These are phyloP conservation scores for Pythium aphanidermatum DNA, from an alignment of 352 stramenopile genomes.

Conservation along the genomic window DNA sequence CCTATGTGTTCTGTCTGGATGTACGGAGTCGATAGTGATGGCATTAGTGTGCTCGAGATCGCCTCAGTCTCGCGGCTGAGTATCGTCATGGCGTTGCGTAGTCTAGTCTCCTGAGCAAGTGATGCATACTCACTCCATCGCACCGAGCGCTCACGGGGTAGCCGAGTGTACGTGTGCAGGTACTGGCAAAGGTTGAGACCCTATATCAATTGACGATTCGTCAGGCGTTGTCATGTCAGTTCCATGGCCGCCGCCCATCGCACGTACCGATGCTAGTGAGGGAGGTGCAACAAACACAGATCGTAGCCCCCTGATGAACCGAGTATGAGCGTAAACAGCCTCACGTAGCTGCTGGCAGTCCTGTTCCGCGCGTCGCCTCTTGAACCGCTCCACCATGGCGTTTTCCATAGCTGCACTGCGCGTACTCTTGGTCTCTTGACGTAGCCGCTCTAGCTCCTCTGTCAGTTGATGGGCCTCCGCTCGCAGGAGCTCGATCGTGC, in stretches of 20 bases:
- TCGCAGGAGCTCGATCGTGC: neutral
- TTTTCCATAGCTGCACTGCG: no score
- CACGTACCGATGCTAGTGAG: slow-evolving; percentile 2
- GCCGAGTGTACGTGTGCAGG: slow-evolving; percentile 2
- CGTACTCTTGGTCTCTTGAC: no score
- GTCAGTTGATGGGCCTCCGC: neutral
- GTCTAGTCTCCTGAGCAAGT: slow-evolving; percentile 4
- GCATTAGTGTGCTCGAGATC: slow-evolving; percentile 1
- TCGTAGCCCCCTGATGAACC: slow-evolving; percentile 1
- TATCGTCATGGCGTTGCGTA: slow-evolving; percentile 10
- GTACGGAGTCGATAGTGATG: slow-evolving; percentile 1
- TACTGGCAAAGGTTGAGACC: slow-evolving; percentile 1
- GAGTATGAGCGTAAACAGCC: slow-evolving; percentile 3
- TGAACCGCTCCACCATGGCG: slow-evolving; percentile 2
- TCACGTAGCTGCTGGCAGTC: slow-evolving; percentile 12
- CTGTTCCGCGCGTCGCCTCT: slow-evolving; percentile 7
- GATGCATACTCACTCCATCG: slow-evolving; percentile 1
- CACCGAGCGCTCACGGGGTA: neutral
- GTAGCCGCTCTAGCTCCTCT: slow-evolving; percentile 6
- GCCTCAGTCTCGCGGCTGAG: slow-evolving; percentile 12
- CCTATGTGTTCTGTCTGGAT: neutral
- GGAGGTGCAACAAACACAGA: slow-evolving; percentile 2
- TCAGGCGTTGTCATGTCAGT: no score
- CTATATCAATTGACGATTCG: neutral
- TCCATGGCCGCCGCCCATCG: no score